Evolutionary conservation across 169 alveolate species (phyloP), one percentile per base, ranked within the genome.

Genomic region (Eimeria necatrix): DNA sequence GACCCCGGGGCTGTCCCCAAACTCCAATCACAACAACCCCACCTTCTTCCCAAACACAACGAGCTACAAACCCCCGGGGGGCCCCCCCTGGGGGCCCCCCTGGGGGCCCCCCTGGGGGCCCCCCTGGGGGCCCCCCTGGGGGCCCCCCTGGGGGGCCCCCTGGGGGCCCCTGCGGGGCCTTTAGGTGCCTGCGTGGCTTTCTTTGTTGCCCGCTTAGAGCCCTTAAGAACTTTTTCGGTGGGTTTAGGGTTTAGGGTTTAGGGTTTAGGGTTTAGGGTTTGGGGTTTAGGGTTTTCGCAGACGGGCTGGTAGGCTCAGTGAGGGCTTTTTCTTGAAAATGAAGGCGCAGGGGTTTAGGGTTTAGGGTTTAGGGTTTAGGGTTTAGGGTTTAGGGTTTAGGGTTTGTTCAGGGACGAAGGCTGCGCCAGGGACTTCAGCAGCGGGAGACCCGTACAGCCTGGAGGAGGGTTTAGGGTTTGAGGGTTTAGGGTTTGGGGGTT

Each of bases 1-100:
- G 94, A 88, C 81, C 94, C 94, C 56, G 94, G 94, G 48, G 94
- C 94, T 1, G 74, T 88, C 22, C 83, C 93, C 6, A 48, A 10
- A 8, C 41, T 24, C 9, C 76, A 14, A 5, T 64, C 76, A 10
- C 26, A 9, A 24, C 32, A 20, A 20, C 9, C 41, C 20, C 41
- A 8, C 64, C 20, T 56, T 9, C 64, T 14, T 14, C 64, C 14
- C 14, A 14, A 14, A 9, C 20, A 56, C 76, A 64, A 20, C 8
- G 76, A 64, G 26, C 26, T 64, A 24, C 76, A 64, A 24, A 9
- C 5, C 26, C 76, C 76, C 18, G 76, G 76, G 26, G 76, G 9
- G 9, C 26, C 76, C 76, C 8, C 14, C 41, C 76, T 24, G 18
- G 76, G 20, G 76, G 26, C 76, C 76, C 8, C 8, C 20, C 8